Evolutionary conservation across 2,329 filamentous ascomycete genomes (phyloP).

Genomic region (Ceratocystis cubensis): DNA sequence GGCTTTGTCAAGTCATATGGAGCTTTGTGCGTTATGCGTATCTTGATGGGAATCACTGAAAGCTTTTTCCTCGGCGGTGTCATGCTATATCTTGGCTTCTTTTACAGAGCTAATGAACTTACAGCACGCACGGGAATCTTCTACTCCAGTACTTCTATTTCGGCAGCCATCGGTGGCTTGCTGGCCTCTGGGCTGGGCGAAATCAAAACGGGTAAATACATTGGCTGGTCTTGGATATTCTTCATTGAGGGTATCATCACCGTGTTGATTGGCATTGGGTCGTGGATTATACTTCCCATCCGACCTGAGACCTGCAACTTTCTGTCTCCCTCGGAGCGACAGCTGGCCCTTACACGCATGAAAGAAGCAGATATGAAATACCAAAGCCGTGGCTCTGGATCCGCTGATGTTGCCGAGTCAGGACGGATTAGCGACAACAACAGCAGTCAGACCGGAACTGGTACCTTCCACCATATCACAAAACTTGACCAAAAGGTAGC

Average conservation of each 20-base stretch:
- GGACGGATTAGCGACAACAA: background rate
- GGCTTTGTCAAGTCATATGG: slow-evolving; percentile 24
- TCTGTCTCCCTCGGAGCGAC: slow-evolving; percentile 31
- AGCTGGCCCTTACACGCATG: slow-evolving; percentile 27
- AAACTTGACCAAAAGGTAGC: background rate
- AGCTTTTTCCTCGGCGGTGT: slow-evolving; percentile 24
- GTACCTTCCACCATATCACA: background rate
- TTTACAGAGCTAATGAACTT: slow-evolving; percentile 24
- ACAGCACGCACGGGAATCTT: slow-evolving; percentile 24
- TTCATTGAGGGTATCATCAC: slow-evolving; percentile 32
- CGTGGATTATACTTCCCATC: slow-evolving; percentile 31
- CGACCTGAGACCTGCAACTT: slow-evolving; percentile 31
- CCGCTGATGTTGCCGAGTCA: background rate
- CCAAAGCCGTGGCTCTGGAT: background rate
- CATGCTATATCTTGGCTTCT: slow-evolving; percentile 25
- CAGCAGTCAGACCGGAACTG: background rate
- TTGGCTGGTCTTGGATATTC: slow-evolving; percentile 37
- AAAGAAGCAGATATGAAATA: slow-evolving; percentile 18
- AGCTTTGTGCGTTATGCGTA: slow-evolving; percentile 23
- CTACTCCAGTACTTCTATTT: slow-evolving; percentile 51
- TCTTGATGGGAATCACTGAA: slow-evolving; percentile 24
- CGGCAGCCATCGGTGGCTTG: slow-evolving; percentile 49
- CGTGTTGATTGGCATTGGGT: slow-evolving; percentile 28
- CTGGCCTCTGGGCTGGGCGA: slow-evolving; percentile 34
- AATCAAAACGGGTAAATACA: slow-evolving; percentile 29